These are phyloP conservation scores for Russula brevipes DNA, from an alignment of 768 basidiomycete genomes.

Conservation along the genomic window DNA sequence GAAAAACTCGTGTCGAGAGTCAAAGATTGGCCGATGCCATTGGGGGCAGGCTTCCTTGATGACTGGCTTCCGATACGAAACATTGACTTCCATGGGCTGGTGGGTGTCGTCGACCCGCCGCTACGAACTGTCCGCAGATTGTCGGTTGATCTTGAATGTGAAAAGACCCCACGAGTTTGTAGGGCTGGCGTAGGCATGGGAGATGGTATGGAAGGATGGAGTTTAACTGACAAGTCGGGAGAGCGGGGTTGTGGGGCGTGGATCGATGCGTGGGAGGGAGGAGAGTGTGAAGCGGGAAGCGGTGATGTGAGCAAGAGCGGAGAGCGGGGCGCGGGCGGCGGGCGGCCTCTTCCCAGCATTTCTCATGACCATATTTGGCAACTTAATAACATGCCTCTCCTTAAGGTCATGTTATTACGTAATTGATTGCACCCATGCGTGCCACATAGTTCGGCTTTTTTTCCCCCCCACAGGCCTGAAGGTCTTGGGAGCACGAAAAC, in stretches of 20 bases:
- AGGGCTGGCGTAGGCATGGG: conserved; percentile 15
- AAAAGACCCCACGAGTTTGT: conserved; percentile 18
- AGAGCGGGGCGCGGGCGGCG: background rate
- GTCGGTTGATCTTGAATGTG: conserved; percentile 25
- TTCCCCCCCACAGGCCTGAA: background rate
- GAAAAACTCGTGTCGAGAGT: conserved; percentile 49
- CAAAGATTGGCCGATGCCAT: conserved; percentile 38
- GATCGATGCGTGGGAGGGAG: background rate
- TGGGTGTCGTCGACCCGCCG: conserved; percentile 22
- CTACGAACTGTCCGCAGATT: conserved; percentile 15
- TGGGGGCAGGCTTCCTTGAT: conserved; percentile 49
- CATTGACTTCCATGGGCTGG: conserved; percentile 61
- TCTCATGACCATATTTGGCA: conserved; percentile 3
- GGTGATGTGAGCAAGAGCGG: conserved; percentile 14
- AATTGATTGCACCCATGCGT: background rate
- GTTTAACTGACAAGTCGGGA: background rate
- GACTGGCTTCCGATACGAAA: conserved; percentile 64
- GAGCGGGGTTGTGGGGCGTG: background rate
- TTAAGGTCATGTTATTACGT: background rate
- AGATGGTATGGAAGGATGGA: conserved; percentile 1
- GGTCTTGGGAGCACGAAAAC: no score
- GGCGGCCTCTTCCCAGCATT: background rate
- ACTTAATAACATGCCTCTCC: background rate
- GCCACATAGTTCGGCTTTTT: background rate
- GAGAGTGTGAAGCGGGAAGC: background rate